Evolutionary conservation across 78 protist species (phyloP).

Genomic region (Pigoraptor vietnamica): DNA sequence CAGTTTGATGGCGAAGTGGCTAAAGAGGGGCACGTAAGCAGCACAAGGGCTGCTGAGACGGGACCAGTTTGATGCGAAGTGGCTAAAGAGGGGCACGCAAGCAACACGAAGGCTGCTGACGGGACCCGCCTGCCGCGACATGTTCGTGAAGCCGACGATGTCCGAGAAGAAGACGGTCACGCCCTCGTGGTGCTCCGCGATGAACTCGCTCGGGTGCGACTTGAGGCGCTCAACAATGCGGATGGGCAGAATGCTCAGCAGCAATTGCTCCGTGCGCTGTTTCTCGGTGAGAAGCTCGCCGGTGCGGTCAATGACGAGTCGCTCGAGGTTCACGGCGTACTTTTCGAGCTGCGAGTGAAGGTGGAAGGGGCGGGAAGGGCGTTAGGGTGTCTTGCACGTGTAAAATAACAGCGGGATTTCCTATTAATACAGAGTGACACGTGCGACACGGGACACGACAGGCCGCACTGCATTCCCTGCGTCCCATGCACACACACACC

Average conservation of each 20-base stretch:
- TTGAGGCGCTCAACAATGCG: not conserved
- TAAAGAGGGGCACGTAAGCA: too few species aligned
- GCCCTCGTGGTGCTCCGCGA: not conserved
- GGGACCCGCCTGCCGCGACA: not conserved
- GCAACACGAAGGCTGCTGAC: not conserved
- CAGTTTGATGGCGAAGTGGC: too few species aligned
- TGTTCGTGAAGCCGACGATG: slow-evolving; percentile 12
- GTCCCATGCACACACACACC: too few species aligned
- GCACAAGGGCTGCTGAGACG: too few species aligned
- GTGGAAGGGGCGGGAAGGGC: not conserved
- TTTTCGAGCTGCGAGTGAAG: not conserved
- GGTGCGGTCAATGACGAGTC: not conserved
- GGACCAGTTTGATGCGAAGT: too few species aligned
- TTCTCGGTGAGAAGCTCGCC: not conserved
- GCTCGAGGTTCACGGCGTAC: not conserved
- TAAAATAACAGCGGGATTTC: too few species aligned
- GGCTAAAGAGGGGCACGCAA: not conserved
- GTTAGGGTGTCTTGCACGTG: not conserved
- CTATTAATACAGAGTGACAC: too few species aligned
- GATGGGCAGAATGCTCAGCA: not conserved
- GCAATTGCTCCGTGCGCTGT: not conserved
- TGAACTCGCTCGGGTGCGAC: not conserved
- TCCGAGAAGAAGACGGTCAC: slow-evolving; percentile 14
- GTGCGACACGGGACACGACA: too few species aligned
- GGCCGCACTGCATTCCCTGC: too few species aligned